Percentiles rank a stretch among this genome's conserved stretches.
These are phyloP conservation scores for Quercus gilva DNA, from an alignment of 306 rosid species.

Conservation along the genomic window DNA sequence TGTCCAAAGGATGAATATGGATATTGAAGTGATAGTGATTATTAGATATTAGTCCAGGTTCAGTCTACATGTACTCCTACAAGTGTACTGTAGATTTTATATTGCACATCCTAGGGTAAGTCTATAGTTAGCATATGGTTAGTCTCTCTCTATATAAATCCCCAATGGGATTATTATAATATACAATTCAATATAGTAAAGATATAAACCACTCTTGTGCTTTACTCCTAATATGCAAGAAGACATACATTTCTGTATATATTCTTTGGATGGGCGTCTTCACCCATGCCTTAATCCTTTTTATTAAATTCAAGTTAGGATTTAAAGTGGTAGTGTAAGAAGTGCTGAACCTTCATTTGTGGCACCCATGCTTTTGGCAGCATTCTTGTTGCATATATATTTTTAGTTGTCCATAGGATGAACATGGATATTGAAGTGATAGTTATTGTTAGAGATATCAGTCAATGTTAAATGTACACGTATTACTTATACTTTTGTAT, in stretches of 20 bases:
- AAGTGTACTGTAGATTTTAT: too few species aligned
- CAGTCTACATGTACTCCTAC: too few species aligned
- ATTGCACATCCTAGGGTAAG: too few species aligned
- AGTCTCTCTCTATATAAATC: too few species aligned
- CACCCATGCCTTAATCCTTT: background rate
- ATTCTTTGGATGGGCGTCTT: background rate
- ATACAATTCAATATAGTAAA: too few species aligned
- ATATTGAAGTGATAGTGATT: too few species aligned
- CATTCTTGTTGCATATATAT: background rate
- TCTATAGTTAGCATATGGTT: too few species aligned
- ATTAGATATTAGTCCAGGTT: too few species aligned
- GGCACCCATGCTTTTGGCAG: background rate
- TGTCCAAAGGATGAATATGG: background rate
- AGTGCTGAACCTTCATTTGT: background rate
- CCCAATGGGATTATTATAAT: too few species aligned
- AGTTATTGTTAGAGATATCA: too few species aligned
- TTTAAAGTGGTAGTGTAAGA: background rate
- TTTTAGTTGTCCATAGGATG: background rate
- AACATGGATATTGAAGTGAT: background rate
- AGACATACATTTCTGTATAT: background rate
- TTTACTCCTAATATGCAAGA: background rate
- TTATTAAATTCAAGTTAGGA: background rate
- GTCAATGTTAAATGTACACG: too few species aligned
- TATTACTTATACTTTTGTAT: too few species aligned
- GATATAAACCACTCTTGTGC: background rate